Base-by-base conservation (phyloP, 306 rosid genomes). In the Dryas alaskensis region DNA sequence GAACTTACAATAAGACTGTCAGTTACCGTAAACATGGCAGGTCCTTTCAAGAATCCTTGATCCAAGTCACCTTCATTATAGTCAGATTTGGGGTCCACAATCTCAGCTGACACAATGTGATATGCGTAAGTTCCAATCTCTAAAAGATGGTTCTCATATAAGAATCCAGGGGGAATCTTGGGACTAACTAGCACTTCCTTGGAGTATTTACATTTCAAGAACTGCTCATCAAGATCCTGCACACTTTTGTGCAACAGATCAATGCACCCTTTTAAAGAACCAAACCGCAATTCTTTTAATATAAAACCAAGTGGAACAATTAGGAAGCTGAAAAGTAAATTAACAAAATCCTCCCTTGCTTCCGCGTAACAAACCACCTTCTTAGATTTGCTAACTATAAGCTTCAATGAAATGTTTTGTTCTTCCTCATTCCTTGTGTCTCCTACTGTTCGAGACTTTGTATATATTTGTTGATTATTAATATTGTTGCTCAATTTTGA, bases 281-380 rank as follows among this genome's bases (percentile, higher is more conserved):
- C 11, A 43, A 2, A 1, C 7, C 3, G 7, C 2, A 43, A 10
- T 10, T 61, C n/a, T 60, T 61, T 27, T 39, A 52, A 10, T 3
- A 61, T 13, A 42, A 69, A 39, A 0, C 75, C 80, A 50, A 76
- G 80, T n/a, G 80, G 74, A 57, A 67, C 43, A 10, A 55, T 27
- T n/a, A 76, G 31, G 43, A 76, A 76, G 12, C 80, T 19, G 19
- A 19, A 19, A 19, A 19, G 19, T 19, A 19, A 19, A 19, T 19
- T 19, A 19, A 19, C 19, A 19, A 19, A 19, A 19, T 19, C 19
- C 19, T 19, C 19, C 19, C 19, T 19, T 19, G 70, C 70, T 40
- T 76, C 75, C 4, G 80, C 70, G 14, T 76, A 76, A 27, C 75
- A 76, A 69, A 76, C 57, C 17, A 49, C 10, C 1, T 49, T 76